Conservation (phyloP, 768 basidiomycete genomes). For the Trametes cinnabarina region DNA sequence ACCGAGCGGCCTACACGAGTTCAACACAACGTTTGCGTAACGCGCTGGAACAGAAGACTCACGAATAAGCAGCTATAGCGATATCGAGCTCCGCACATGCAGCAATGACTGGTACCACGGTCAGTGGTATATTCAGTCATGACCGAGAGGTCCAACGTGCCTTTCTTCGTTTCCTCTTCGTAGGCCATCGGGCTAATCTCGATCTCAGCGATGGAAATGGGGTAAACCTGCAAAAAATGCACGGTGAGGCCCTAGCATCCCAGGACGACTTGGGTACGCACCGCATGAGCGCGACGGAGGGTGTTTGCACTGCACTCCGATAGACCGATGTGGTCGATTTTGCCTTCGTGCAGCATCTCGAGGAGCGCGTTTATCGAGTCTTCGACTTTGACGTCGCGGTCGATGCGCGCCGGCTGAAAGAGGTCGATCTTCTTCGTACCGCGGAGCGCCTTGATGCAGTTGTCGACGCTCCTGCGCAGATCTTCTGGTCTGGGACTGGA, state of each 20-base stretch:
- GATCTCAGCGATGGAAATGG: constrained; percentile 61
- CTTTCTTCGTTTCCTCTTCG: constrained; percentile 48
- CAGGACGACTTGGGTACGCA: not conserved
- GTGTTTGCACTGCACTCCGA: constrained; percentile 51
- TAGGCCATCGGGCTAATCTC: constrained; percentile 63
- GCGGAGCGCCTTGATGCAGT: constrained; percentile 31
- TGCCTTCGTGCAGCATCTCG: constrained; percentile 48
- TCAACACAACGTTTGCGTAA: not conserved
- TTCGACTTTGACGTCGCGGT: constrained; percentile 34
- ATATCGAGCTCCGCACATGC: constrained; percentile 52
- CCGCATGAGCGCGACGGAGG: constrained; percentile 36
- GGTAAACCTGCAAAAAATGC: constrained; percentile 34
- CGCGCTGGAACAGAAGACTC: constrained; percentile 11
- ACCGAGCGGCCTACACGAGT: constrained; percentile 1
- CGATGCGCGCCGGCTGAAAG: constrained; percentile 52
- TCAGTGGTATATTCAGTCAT: too few relatives aligned
- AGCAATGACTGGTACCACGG: constrained; percentile 45
- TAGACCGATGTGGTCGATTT: constrained; percentile 57
- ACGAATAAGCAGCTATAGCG: constrained; percentile 59
- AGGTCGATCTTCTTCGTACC: constrained; percentile 57
- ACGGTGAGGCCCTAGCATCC: not conserved
- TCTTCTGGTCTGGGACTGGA: constrained; percentile 28
- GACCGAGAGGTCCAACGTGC: constrained; percentile 18
- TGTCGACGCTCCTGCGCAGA: constrained; percentile 44
- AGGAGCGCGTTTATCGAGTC: constrained; percentile 40